Evolutionary conservation across 805 yeast genomes (phyloP).

Genomic region (Hagleromyces aurorensis): DNA sequence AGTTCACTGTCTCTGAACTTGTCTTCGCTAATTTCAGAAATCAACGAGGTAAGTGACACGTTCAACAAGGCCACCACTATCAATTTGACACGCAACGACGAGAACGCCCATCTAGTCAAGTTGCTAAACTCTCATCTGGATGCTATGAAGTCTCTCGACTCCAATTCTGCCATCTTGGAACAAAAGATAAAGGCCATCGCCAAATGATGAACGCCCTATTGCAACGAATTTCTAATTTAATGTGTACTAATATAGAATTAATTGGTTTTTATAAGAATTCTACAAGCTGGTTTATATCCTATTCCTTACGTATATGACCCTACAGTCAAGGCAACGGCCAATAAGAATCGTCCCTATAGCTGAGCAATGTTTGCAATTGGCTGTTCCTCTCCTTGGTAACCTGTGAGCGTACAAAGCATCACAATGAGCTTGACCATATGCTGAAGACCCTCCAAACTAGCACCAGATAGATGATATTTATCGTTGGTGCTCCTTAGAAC

Average conservation of each 20-base stretch:
- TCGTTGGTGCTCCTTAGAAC: conserved; percentile 30
- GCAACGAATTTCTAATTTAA: too few relatives aligned
- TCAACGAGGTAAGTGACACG: conserved; percentile 74
- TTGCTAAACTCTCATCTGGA: conserved; percentile 83
- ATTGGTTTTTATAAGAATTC: too few relatives aligned
- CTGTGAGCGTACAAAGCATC: conserved; percentile 43
- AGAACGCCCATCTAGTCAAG: conserved; percentile 60
- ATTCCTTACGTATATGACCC: too few relatives aligned
- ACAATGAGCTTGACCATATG: conserved; percentile 51
- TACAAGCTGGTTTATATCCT: too few relatives aligned
- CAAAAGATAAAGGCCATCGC: conserved; percentile 43
- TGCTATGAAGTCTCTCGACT: conserved; percentile 80
- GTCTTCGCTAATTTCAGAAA: conserved; percentile 67
- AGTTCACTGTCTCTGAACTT: conserved; percentile 72
- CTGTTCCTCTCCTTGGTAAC: conserved; percentile 32
- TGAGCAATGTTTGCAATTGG: too few relatives aligned
- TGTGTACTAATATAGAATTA: too few relatives aligned
- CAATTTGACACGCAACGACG: conserved; percentile 31
- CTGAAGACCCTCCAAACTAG: conserved; percentile 35
- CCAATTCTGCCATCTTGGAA: conserved; percentile 59
- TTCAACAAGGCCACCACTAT: conserved; percentile 53
- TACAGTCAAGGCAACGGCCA: too few relatives aligned
- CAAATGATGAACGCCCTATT: too few relatives aligned
- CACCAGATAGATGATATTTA: conserved; percentile 17
- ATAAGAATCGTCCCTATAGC: too few relatives aligned